Evolutionary conservation across 1,284 basidiomycete species (phyloP).

Genomic region (Crocinoboletus sp.): DNA sequence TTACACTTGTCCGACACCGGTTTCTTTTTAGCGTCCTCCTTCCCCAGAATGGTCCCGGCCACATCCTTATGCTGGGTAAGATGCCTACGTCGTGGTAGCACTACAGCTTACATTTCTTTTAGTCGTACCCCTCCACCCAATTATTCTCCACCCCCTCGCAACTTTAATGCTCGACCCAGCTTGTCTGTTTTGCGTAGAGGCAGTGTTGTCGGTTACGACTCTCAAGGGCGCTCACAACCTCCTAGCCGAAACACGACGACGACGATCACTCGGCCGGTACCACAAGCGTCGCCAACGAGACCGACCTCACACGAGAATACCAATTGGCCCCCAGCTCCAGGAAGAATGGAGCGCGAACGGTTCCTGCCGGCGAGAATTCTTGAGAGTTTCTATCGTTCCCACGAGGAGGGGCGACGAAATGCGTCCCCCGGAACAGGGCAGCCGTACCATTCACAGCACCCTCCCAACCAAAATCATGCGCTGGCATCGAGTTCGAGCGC

Average conservation of each 20-base stretch:
- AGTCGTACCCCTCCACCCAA: constrained; percentile 28
- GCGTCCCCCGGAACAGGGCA: constrained; percentile 5
- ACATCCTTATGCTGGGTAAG: constrained; percentile 26
- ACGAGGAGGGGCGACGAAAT: constrained; percentile 23
- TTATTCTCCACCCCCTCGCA: constrained; percentile 23
- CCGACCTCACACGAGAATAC: constrained; percentile 16
- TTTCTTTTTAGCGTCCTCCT: constrained; percentile 18
- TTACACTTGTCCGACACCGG: constrained; percentile 5
- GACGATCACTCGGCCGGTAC: constrained; percentile 9
- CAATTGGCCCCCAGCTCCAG: constrained; percentile 8
- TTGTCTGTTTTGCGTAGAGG: constrained; percentile 18
- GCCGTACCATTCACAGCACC: constrained; percentile 9
- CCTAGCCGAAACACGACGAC: constrained; percentile 15
- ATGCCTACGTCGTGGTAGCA: background rate
- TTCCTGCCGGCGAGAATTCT: constrained; percentile 23
- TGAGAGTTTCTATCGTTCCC: constrained; percentile 22
- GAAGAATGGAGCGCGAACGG: constrained; percentile 24
- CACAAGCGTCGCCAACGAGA: constrained; percentile 7
- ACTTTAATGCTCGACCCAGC: constrained; percentile 14
- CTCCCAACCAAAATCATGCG: constrained; percentile 2
- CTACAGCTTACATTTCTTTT: background rate
- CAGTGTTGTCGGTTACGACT: constrained; percentile 4
- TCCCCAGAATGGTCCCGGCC: constrained; percentile 24
- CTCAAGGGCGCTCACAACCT: constrained; percentile 9
- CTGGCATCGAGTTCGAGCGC: background rate